Conservation (phyloP, 2,329 filamentous ascomycete genomes). For the Penicillium sp. region DNA sequence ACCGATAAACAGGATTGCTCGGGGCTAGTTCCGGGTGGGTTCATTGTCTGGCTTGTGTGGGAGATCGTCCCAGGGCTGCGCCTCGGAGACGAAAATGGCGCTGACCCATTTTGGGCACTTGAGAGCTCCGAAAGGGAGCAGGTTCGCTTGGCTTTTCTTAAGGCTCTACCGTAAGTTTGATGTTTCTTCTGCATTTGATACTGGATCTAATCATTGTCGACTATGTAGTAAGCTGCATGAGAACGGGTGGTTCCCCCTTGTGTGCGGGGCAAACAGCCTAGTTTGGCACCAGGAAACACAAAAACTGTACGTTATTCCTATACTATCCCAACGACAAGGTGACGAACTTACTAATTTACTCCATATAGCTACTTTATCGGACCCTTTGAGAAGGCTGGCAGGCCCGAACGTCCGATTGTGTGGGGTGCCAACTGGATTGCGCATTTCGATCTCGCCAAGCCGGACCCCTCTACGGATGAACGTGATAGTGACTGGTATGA, state of each 20-base stretch:
- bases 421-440: background rate
- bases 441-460: background rate
- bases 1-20: conserved; percentile 6
- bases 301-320: background rate
- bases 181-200: background rate
- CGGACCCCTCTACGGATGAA: background rate
- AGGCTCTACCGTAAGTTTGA: background rate
- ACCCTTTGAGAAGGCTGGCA: background rate
- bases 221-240: background rate
- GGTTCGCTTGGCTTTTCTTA: background rate
- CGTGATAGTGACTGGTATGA: background rate
- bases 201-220: background rate
- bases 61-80: conserved; percentile 14
- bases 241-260: background rate
- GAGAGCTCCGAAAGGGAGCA: background rate
- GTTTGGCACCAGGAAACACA: background rate
- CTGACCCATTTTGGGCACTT: conserved; percentile 6
- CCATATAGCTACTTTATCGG: background rate
- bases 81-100: conserved; percentile 8
- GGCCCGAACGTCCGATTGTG: background rate
- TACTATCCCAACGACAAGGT: background rate
- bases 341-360: background rate
- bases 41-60: conserved; percentile 13
- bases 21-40: conserved; percentile 13
- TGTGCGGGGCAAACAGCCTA: background rate